Percentiles rank a stretch among this genome's conserved stretches.
phyloP scores from a whole-genome alignment of 345 rosid genomes.

The Hibiscus trionum region DNA sequence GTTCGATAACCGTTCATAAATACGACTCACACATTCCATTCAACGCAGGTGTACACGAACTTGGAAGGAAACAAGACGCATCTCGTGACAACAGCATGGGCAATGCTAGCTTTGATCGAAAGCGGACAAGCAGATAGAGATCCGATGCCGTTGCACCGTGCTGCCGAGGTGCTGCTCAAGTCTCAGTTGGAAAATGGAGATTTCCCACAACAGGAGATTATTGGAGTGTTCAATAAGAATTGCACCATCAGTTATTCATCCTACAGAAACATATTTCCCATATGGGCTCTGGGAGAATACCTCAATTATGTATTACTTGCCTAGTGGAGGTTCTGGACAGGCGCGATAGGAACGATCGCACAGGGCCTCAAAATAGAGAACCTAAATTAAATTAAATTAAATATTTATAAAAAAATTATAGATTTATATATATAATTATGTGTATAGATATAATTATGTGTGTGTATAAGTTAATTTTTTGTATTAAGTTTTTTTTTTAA shows the following conservation, averaged over 20 bases:
- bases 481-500: no score
- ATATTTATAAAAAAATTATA: no score
- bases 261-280: conserved; percentile 50
- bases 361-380: no score
- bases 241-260: conserved; percentile 62
- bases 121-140: conserved; percentile 65
- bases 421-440: no score
- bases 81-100: conserved; percentile 64
- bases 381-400: no score
- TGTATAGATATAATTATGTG: no score
- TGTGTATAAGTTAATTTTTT: no score
- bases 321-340: no score
- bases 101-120: conserved; percentile 56
- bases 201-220: conserved; percentile 66
- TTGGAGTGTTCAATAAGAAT: conserved; percentile 57
- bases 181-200: conserved; percentile 63
- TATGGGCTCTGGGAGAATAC: conserved; percentile 68
- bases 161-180: conserved; percentile 39
- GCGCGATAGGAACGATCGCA: no score
- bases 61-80: conserved; percentile 43
- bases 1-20: no score
- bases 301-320: conserved; percentile 20
- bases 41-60: conserved; percentile 36
- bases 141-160: conserved; percentile 43
- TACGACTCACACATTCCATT: no score